Percentiles rank a stretch among this genome's conserved stretches.
Conservation (phyloP, 2,329 filamentous ascomycete genomes). For the Rachicladosporium sp. region DNA sequence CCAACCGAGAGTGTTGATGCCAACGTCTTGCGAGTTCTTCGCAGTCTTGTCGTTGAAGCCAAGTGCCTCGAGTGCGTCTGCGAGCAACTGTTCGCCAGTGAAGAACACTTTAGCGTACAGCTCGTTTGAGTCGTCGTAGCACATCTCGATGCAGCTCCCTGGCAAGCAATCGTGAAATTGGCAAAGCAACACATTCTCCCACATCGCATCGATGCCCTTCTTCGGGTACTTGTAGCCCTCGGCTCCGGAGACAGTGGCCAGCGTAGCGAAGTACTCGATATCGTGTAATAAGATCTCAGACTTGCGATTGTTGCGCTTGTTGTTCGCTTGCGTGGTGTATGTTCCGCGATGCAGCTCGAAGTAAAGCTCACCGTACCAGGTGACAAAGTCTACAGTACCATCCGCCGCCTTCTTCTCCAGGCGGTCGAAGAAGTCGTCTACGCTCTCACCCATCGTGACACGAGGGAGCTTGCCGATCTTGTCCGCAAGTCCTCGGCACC, state of each 20-base stretch:
- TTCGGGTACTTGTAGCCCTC: slow-evolving; percentile 75
- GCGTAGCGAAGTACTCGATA: slow-evolving; percentile 74
- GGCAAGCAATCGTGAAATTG: slow-evolving; percentile 98
- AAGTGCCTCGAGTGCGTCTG: slow-evolving; percentile 56
- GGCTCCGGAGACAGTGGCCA: slow-evolving; percentile 61
- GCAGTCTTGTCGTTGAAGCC: slow-evolving; percentile 42
- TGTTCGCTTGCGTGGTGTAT: slow-evolving; percentile 94
- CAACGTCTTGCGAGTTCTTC: slow-evolving; percentile 37
- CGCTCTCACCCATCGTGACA: slow-evolving; percentile 76
- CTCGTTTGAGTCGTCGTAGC: slow-evolving; percentile 87
- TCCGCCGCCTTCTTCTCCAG: slow-evolving; percentile 62
- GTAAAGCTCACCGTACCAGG: slow-evolving; percentile 97
- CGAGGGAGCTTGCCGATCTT: slow-evolving; percentile 72
- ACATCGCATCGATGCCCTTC: slow-evolving; percentile 86
- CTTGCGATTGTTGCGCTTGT: slow-evolving; percentile 86
- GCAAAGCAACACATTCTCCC: slow-evolving; percentile 82
- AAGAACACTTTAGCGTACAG: slow-evolving; percentile 75
- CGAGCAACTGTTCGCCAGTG: slow-evolving; percentile 58
- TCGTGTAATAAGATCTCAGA: slow-evolving; percentile 77
- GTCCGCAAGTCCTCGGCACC: slow-evolving; percentile 84
- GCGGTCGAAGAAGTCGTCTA: slow-evolving; percentile 86
- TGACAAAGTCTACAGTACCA: slow-evolving; percentile 60
- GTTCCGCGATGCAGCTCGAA: slow-evolving; percentile 95
- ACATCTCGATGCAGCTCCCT: slow-evolving; percentile 93
- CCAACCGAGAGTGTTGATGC: slow-evolving; percentile 83